Conservation (phyloP, 352 stramenopile genomes). For the Sclerospora graminicola region DNA sequence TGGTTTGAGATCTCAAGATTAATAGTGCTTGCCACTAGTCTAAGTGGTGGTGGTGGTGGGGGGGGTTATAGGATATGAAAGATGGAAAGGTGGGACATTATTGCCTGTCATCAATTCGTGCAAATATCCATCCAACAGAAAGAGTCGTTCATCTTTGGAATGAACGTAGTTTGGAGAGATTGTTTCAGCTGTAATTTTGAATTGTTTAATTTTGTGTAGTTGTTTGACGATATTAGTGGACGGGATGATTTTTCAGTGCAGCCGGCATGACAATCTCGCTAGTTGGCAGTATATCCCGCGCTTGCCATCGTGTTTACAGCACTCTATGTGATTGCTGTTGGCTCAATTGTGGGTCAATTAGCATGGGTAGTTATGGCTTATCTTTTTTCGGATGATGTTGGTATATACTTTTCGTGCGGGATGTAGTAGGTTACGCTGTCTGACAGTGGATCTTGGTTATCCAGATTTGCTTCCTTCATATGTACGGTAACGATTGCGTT, state of each 20-base stretch:
- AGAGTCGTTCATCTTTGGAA: no score
- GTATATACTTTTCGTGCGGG: conserved; percentile 37
- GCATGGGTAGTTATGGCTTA: conserved; percentile 40
- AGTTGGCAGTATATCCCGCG: conserved; percentile 9
- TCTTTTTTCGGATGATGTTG: conserved; percentile 44
- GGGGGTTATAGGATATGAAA: no score
- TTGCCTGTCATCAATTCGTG: no score
- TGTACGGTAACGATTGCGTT: conserved; percentile 30
- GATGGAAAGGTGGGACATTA: no score
- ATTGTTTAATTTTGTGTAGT: no score
- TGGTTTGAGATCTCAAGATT: no score
- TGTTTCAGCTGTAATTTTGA: no score
- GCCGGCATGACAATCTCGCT: conserved; percentile 37
- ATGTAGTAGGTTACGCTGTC: conserved; percentile 38
- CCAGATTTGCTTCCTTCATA: conserved; percentile 57
- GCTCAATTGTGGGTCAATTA: conserved; percentile 37
- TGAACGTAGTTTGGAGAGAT: no score
- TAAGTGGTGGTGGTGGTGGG: no score
- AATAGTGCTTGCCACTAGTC: no score
- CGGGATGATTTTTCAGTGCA: conserved; percentile 28
- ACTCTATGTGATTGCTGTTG: conserved; percentile 38
- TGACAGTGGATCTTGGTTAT: conserved; percentile 39
- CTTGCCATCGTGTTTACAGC: conserved; percentile 45
- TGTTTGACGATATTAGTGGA: no score
- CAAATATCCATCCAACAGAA: no score